These are phyloP conservation scores for Globisporangium okanoganense DNA, from an alignment of 352 stramenopile genomes.

Conservation along the genomic window DNA sequence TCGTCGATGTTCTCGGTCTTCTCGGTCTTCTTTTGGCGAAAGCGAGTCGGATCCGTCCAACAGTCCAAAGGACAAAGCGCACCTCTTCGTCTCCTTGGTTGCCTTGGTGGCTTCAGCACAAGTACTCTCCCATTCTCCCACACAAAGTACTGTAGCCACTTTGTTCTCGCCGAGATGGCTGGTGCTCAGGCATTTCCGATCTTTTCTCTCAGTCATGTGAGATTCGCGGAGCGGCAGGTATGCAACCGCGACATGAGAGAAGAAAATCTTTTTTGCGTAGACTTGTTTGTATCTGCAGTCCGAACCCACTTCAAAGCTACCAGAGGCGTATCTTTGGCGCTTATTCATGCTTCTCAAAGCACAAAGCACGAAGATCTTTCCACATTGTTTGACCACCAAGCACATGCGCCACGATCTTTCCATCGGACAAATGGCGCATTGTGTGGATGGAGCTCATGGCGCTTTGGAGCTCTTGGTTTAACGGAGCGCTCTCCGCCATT, in stretches of 20 bases:
- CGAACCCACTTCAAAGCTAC: neutral
- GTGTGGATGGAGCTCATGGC: too few relatives aligned
- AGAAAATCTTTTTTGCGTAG: neutral
- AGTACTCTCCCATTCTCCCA: too few relatives aligned
- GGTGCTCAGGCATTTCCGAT: too few relatives aligned
- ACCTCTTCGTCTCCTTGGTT: constrained; percentile 1
- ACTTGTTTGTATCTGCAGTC: too few relatives aligned
- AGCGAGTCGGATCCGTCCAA: neutral
- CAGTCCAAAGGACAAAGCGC: neutral
- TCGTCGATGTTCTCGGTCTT: neutral
- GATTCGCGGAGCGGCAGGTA: too few relatives aligned
- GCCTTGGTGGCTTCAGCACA: too few relatives aligned
- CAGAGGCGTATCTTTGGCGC: neutral
- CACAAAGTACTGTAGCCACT: too few relatives aligned
- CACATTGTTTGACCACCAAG: neutral
- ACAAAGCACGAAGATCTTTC: neutral
- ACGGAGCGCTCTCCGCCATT: neutral
- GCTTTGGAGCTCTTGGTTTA: neutral
- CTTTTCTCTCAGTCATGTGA: too few relatives aligned
- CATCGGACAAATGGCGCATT: neutral
- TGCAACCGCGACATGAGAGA: neutral
- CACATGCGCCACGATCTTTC: neutral
- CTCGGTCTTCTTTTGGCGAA: neutral
- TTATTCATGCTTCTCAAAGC: neutral
- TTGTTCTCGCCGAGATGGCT: too few relatives aligned